Evolutionary conservation across 2,329 filamentous ascomycete genomes (phyloP), one percentile per base, ranked within the genome.

Genomic region (Arachnomyces sp.): DNA sequence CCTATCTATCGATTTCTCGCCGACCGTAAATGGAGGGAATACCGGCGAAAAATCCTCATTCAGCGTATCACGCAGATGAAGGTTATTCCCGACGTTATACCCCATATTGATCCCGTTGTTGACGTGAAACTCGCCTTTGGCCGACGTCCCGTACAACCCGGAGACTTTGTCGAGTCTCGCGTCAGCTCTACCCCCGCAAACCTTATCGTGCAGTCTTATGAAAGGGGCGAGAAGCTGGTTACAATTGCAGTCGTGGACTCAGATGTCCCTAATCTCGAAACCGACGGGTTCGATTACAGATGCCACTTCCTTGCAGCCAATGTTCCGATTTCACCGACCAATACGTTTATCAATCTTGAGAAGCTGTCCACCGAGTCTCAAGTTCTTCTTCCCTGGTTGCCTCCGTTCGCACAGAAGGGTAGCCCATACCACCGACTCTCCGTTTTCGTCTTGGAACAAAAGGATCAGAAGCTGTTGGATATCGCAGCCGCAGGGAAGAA

Each of bases 1-100:
- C 90, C 90, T 47, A 89, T 98, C 59, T 98, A 98, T 71, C 85
- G 90, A 49, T 77, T 85, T 63, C 82, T 96, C 37, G 86, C 90
- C 45, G 78, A 95, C 57, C 71, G 75, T 53, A 88, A 93, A 69
- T 98, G 92, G 92, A 80, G 82, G 52, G 73, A 79, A 48, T 88
- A 92, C 69, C 82, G 87, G 59, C 79, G 83, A 53, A 78, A 80
- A 52, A 69, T 96, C 47, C 77, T 93, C 48, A 72, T 80, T 47
- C 92, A 98, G 71, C 84, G 92, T 58, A 83, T 96, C 56, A 71
- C 77, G 36, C 87, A 95, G 61, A 84, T 96, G 73, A 75, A 81
- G 55, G 80, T 98, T 42, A 77, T 94, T 5, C 92, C 92, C 11
- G 92, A 98, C 62, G 72, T 96, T 16, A 74, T 96, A 3, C 82